These are phyloP conservation scores for Macroventuria anomochaeta DNA, from an alignment of 2,329 filamentous ascomycete species.

Conservation along the genomic window DNA sequence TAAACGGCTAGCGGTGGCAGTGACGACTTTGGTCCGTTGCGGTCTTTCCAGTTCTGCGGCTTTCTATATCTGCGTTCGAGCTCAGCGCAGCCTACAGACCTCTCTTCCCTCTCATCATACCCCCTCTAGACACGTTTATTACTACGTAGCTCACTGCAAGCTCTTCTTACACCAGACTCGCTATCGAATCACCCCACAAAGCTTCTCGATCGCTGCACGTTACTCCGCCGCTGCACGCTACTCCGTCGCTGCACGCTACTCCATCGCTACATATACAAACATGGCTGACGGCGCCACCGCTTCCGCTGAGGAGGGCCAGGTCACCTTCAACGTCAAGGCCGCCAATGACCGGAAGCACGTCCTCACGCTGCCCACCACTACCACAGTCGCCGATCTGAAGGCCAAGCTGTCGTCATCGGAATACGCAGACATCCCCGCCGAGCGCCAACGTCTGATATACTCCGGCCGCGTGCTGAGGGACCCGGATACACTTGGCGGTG, in stretches of 20 bases:
- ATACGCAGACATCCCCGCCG: slow-evolving; percentile 83
- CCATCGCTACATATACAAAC: slow-evolving; percentile 20
- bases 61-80: slow-evolving; percentile 36
- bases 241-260: slow-evolving; percentile 4
- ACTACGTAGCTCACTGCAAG: not conserved
- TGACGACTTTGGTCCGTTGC: slow-evolving; percentile 24
- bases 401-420: slow-evolving; percentile 81
- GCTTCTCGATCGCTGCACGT: slow-evolving; percentile 4
- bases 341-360: slow-evolving; percentile 86
- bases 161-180: not conserved
- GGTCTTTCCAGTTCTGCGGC: slow-evolving; percentile 32
- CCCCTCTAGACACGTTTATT: slow-evolving; percentile 11
- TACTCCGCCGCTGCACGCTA: slow-evolving; percentile 2
- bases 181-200: slow-evolving; percentile 2
- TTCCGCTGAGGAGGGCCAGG: slow-evolving; percentile 68
- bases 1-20: slow-evolving; percentile 22
- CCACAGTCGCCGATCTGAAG: slow-evolving; percentile 86
- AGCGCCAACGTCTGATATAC: slow-evolving; percentile 95
- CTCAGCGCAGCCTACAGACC: slow-evolving; percentile 8
- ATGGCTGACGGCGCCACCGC: slow-evolving; percentile 70
- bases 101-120: not conserved
- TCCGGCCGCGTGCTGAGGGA: slow-evolving; percentile 97
- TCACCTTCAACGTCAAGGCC: slow-evolving; percentile 98
- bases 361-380: slow-evolving; percentile 78
- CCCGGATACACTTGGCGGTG: slow-evolving; percentile 79